Conservation (phyloP, 352 stramenopile species). For the Globisporangium camurandrum region DNA sequence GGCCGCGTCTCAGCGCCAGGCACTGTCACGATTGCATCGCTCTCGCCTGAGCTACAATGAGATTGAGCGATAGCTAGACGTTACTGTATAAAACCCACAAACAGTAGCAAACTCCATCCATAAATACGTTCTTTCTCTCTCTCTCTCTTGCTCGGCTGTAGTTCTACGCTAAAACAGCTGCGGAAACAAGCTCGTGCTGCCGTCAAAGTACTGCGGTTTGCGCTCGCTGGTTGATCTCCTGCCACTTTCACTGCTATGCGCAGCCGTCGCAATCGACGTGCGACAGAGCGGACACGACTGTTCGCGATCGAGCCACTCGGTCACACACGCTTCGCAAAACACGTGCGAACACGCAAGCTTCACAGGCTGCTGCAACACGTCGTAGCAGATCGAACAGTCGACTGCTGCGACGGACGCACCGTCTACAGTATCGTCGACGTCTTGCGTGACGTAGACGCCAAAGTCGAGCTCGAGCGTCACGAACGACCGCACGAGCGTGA, state of each 20-base stretch:
- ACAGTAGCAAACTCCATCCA: background rate
- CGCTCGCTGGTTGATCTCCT: constrained; percentile 11
- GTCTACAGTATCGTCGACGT: too few species aligned
- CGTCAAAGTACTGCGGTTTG: constrained; percentile 69
- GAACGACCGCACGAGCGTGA: constrained; percentile 43
- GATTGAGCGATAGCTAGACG: background rate
- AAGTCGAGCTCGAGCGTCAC: constrained; percentile 60
- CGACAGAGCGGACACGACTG: constrained; percentile 73
- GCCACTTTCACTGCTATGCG: constrained; percentile 7
- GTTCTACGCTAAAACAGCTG: constrained; percentile 27
- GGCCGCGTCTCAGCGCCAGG: constrained; percentile 42
- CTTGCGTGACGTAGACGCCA: constrained; percentile 49
- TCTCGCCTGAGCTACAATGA: background rate
- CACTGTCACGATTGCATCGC: constrained; percentile 34
- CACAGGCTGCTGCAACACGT: constrained; percentile 59
- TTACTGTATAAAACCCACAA: background rate
- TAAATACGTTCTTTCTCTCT: background rate
- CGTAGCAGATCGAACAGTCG: constrained; percentile 82
- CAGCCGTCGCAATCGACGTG: constrained; percentile 29
- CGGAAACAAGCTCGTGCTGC: constrained; percentile 66
- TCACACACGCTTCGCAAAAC: constrained; percentile 82
- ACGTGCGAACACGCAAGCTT: constrained; percentile 74
- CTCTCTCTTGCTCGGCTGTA: background rate
- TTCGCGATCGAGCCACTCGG: constrained; percentile 80
- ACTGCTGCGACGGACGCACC: constrained; percentile 48